These are phyloP conservation scores for Penicillium canescens DNA, from an alignment of 495 filamentous ascomycete species.

Conservation along the genomic window DNA sequence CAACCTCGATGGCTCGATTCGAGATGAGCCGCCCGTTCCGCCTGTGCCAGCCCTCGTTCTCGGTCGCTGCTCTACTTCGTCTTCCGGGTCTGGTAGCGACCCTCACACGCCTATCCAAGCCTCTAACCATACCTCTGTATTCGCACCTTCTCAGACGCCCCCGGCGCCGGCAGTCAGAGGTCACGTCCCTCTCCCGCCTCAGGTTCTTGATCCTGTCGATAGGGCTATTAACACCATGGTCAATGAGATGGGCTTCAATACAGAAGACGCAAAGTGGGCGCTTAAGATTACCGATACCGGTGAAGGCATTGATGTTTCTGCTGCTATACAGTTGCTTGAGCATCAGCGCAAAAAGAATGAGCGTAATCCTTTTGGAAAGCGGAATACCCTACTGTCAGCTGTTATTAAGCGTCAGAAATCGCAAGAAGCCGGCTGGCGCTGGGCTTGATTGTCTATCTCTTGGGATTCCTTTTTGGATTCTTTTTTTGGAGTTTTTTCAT, in stretches of 20 bases:
- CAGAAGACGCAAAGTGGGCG: conserved; percentile 52
- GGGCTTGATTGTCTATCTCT: conserved; percentile 20
- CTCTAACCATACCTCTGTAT: background rate
- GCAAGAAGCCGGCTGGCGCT: conserved; percentile 38
- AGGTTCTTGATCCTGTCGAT: conserved; percentile 54
- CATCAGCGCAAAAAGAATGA: conserved; percentile 38
- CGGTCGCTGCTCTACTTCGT: conserved; percentile 15
- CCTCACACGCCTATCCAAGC: conserved; percentile 14
- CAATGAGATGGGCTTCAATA: conserved; percentile 46
- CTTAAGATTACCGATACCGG: conserved; percentile 54
- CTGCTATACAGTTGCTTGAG: conserved; percentile 45
- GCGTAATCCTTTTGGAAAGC: conserved; percentile 16
- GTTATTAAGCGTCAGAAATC: conserved; percentile 33
- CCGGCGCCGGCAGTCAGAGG: conserved; percentile 8
- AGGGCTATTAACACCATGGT: conserved; percentile 50
- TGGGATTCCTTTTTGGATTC: background rate
- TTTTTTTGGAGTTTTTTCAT: background rate
- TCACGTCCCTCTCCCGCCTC: conserved; percentile 30
- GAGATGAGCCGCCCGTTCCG: conserved; percentile 12
- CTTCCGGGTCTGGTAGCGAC: conserved; percentile 8
- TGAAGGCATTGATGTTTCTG: conserved; percentile 48
- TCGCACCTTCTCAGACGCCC: background rate
- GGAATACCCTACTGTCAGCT: conserved; percentile 24
- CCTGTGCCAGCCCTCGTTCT: conserved; percentile 12
- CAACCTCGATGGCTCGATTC: conserved; percentile 24